Base-by-base conservation (phyloP, 2,329 filamentous ascomycete species). In the Thermomyces lanuginosus region DNA sequence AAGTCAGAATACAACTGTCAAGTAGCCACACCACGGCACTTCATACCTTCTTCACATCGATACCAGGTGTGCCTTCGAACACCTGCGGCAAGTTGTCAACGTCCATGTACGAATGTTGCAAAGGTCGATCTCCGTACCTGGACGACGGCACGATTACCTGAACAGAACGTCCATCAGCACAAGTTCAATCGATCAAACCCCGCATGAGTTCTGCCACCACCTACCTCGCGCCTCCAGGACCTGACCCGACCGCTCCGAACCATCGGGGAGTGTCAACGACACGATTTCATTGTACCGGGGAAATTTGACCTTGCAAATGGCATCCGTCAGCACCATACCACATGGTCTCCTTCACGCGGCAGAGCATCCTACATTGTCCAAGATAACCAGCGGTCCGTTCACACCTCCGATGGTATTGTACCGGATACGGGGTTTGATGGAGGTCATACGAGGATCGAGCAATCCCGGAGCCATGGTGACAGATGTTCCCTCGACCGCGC, bases 351-450 rank as follows among this genome's bases (percentile, higher is more conserved):
- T n/a, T 17, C 1, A 13, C 7, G 25, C 13, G 13, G 21, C 18
- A 14, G 29, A 35, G 23, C 32, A 34, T 61, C 74, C 42, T 56
- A 92, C 86, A 70, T 92, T 91, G 55, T 95, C 89, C 42, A 98
- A 71, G 50, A 98, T 86, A 51, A 98, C 89, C 58, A 98, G 71
- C 46, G 89, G 89, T 33, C 89, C 89, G 63, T 98, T 98, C 60
- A 98, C 76, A 64, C 86, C 86, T 50, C 83, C 81, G 52, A 98
- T 83, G 45, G 89, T 98, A 66, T 98, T 98, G 72, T 98, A 98
- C 48, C 78, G 75, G 60, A 95, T 68, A 52, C 74, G 64, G 42
- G 75, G 75, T 51, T 72, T 68, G 52, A 80, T 58, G 43, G 52
- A 51, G 38, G 49, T 50, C 58, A 63, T 61, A 42, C 58, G 53